Base-by-base conservation (phyloP, 108 stramenopile species). In the Nannochloropsis gaditana region DNA sequence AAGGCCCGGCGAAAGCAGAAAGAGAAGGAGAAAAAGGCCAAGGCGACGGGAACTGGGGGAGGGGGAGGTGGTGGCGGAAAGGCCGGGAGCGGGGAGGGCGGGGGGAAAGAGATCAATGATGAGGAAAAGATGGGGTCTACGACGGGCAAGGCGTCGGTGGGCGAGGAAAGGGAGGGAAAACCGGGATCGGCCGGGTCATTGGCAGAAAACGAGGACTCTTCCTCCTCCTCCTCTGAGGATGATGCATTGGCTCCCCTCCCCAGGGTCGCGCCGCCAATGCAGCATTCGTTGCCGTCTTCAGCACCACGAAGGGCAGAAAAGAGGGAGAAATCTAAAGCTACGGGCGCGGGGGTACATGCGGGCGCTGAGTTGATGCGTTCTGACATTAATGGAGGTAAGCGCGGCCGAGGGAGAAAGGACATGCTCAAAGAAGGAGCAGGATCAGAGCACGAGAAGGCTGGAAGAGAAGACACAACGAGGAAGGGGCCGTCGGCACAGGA, bases 1-100 rank as follows among this genome's bases (percentile, higher is more conserved):
- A 94, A 94, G 92, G 94, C 95, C 84, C 93, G 92, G 85, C 95
- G 94, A 84, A 91, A 93, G 45, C 84, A 88, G 81, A 94, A 95
- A 83, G 90, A 93, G 83, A 94, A 94, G 45, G 93, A 94, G 45
- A 90, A 92, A 44, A 92, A 93, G 83, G 45, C 47, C 80, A 87
- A 89, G 43, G 31, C 31, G 31, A 31, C 59, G n/a, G 59, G n/a
- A n/a, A n/a, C n/a, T n/a, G n/a, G n/a, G n/a, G n/a, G 59, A 43
- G 44, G 45, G 80, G 45, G 21, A 84, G 9, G 73, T 44, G 11
- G 73, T 31, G 45, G 59, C 44, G 11, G 43, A 11, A 42, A 21
- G 44, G 21, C 11, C 41, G 11, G 21, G 21, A 81, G 41, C 41
- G 41, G 21, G 21, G 11, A 41, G 9, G 41, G 41, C 6, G 41